phyloP scores from a whole-genome alignment of 352 stramenopile species.

The Pythium biforme region DNA sequence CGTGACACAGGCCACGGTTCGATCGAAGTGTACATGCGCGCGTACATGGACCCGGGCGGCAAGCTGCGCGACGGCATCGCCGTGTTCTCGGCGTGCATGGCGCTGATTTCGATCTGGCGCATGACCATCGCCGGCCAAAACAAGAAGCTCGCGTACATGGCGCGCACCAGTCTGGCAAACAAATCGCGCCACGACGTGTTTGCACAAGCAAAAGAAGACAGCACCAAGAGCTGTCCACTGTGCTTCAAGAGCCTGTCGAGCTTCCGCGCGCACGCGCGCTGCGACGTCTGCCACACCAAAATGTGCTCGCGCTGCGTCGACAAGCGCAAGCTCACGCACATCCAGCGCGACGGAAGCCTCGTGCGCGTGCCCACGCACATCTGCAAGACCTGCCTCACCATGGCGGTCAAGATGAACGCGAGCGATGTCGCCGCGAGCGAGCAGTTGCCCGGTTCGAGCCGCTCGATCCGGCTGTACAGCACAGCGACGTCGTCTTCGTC shows the following conservation, averaged over 20 bases:
- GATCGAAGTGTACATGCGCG: constrained; percentile 28
- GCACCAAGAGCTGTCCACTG: constrained; percentile 5
- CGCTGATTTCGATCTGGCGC: constrained; percentile 13
- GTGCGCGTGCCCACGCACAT: constrained; percentile 6
- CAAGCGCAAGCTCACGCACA: constrained; percentile 21
- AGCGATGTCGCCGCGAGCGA: constrained; percentile 9
- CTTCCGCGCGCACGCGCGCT: constrained; percentile 2
- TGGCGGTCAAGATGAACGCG: not conserved
- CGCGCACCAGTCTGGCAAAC: not conserved
- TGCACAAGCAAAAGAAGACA: not conserved
- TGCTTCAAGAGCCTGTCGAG: constrained; percentile 8
- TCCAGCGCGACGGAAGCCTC: not conserved
- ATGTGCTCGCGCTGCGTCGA: constrained; percentile 8
- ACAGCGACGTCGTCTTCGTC: not conserved
- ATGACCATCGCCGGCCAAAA: constrained; percentile 6
- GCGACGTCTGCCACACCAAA: constrained; percentile 9
- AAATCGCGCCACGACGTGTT: constrained; percentile 1
- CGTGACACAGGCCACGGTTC: constrained; percentile 11
- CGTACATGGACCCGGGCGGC: constrained; percentile 38
- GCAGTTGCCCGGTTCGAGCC: not conserved
- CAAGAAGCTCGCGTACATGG: constrained; percentile 22
- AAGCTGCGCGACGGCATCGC: constrained; percentile 12
- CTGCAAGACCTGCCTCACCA: constrained; percentile 16
- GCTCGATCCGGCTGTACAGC: constrained; percentile 4
- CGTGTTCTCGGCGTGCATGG: constrained; percentile 4